Evolutionary conservation across 305 asterid genomes (phyloP), one percentile per base, ranked within the genome.

Genomic region (Solanum aculeatissimum): DNA sequence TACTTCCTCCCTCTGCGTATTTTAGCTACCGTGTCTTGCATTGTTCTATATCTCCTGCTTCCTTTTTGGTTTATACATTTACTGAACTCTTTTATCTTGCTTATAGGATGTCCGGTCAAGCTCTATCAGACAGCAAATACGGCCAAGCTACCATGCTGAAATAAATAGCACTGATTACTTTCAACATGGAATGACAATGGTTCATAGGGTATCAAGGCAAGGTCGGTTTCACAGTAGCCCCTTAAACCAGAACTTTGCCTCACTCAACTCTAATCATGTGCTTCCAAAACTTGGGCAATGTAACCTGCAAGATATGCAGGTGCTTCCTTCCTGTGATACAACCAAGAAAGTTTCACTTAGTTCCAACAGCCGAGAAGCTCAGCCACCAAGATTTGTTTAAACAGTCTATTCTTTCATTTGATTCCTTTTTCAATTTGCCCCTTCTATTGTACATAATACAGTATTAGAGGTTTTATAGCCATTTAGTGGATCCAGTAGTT

Each of bases 81-180:
- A 72, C 38, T 47, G 3, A 54, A 19, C 69, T 54, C 51, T 78
- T 58, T 55, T 83, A 18, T 77, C 85, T 70, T 55, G 29, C 68
- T 70, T 91, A 91, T 32, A 79, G 97, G 94, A 87, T 85, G 82
- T 82, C 9, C 89, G 89, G 92, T 63, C 86, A 40, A 91, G 85
- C 66, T 71, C 86, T 85, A 80, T 85, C n/a, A 80, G 87, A 75
- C 92, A 86, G 85, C 91, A 87, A 80, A 86, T 84, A 79, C 87
- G 75, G 83, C 57, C 87, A 86, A 90, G 87, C 83, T 83, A 81
- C 25, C 88, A 82, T 62, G 85, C 81, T 45, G 91, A 91, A 83
- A 84, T 49, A 74, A 86, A 82, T 71, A 86, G 86, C 72, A 85
- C 54, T 57, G 84, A 90, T 89, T 91, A 90, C 83, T 84, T 86